phyloP scores from a whole-genome alignment of 1,284 basidiomycete species.

The Sporisorium iseilematis-ciliati region DNA sequence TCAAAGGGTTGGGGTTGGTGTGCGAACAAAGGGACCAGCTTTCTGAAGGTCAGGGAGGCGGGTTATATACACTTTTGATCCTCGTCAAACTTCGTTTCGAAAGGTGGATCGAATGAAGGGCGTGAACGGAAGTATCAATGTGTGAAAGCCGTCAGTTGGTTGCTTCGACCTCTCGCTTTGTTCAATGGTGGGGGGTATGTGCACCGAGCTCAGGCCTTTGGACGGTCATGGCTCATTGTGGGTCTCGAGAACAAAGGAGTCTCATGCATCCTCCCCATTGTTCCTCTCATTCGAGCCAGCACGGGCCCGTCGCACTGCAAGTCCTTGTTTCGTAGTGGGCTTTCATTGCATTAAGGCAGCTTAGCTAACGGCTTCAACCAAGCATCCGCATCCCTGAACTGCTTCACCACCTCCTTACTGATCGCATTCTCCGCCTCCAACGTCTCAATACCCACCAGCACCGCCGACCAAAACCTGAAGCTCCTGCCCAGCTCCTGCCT shows the following conservation, averaged over 20 bases:
- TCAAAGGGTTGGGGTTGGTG: too few relatives aligned
- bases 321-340: background rate
- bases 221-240: background rate
- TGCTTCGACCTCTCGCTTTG: too few relatives aligned
- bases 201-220: too few relatives aligned
- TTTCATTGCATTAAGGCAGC: conserved; percentile 18
- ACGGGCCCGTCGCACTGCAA: background rate
- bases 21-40: too few relatives aligned
- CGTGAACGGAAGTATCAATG: too few relatives aligned
- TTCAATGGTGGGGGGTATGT: too few relatives aligned
- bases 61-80: too few relatives aligned
- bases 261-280: background rate
- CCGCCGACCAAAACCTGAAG: conserved; percentile 97
- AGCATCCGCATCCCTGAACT: conserved; percentile 92
- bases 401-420: conserved; percentile 84
- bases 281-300: background rate
- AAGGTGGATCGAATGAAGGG: too few relatives aligned
- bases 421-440: conserved; percentile 78
- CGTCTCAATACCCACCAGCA: conserved; percentile 87
- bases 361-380: conserved; percentile 79
- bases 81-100: too few relatives aligned
- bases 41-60: too few relatives aligned
- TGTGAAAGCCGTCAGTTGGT: too few relatives aligned
- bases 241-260: background rate
- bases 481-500: conserved; percentile 90